Evolutionary conservation across 495 filamentous ascomycete genomes (phyloP).

Genomic region (Podospora sp.): DNA sequence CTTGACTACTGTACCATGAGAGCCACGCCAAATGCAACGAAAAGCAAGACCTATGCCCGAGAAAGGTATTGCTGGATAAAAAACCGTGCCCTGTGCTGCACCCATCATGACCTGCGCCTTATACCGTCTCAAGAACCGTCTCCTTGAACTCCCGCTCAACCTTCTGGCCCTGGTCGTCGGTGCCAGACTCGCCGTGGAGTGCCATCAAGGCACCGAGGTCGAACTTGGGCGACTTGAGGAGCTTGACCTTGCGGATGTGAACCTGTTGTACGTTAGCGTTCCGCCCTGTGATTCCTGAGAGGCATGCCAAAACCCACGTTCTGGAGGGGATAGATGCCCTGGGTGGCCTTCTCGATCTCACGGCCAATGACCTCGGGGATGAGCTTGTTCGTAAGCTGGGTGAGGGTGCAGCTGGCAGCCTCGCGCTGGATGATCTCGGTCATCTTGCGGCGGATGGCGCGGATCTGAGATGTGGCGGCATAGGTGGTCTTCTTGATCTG

Average conservation of each 20-base stretch:
- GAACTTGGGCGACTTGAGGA: slow-evolving; percentile 97
- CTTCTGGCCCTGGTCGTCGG: slow-evolving; percentile 97
- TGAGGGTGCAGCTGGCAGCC: slow-evolving; percentile 87
- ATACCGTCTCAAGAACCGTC: slow-evolving; percentile 88
- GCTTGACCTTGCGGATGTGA: slow-evolving; percentile 99
- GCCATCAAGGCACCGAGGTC: slow-evolving; percentile 93
- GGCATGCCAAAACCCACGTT: slow-evolving; percentile 66
- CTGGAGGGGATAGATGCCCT: slow-evolving; percentile 99
- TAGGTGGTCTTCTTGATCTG: slow-evolving; percentile 99
- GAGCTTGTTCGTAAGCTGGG: slow-evolving; percentile 94
- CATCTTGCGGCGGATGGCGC: slow-evolving; percentile 99
- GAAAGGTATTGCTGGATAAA: slow-evolving; percentile 58
- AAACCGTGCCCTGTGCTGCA: slow-evolving; percentile 49
- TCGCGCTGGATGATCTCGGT: slow-evolving; percentile 97
- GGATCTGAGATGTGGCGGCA: slow-evolving; percentile 91
- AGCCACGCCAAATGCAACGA: slow-evolving; percentile 61
- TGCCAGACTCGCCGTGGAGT: slow-evolving; percentile 94
- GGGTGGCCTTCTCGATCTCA: slow-evolving; percentile 98
- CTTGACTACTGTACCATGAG: slow-evolving; percentile 51
- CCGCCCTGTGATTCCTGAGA: neutral
- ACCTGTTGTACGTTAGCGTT: slow-evolving; percentile 61
- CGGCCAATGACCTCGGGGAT: slow-evolving; percentile 99
- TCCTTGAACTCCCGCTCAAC: slow-evolving; percentile 99
- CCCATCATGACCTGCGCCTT: slow-evolving; percentile 52
- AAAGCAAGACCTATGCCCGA: slow-evolving; percentile 48